Evolutionary conservation across 306 rosid genomes (phyloP), one percentile per base, ranked within the genome.

Genomic region (Potentilla sterilis): DNA sequence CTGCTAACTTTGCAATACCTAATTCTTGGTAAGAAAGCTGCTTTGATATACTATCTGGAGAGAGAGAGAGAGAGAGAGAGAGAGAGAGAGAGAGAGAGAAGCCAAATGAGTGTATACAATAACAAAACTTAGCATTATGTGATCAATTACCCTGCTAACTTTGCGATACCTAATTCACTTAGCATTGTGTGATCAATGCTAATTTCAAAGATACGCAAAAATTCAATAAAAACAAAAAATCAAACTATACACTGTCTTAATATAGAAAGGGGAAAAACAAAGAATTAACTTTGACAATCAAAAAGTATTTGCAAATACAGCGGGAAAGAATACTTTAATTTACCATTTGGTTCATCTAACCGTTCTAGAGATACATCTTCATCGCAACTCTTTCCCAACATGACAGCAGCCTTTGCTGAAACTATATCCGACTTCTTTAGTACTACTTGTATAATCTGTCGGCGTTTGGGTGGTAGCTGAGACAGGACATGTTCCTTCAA

Each of bases 401-500:
- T 80, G 79, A 90, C 83, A 41, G 89, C 93, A n/a, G 77, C 85
- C 85, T 87, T 95, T 42, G 98, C 98, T 16, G 94, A 87, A 81
- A 89, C 76, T 73, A 89, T 81, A 81, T 95, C 98, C 10, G 97
- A 86, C 67, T 85, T 85, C 85, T 90, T 87, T 82, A 95, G 73
- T 47, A 81, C 69, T 37, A 95, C 76, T 88, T 85, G 85, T 81
- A 95, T 83, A 76, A 95, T 86, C 83, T 95, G 98, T 63, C 98
- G 87, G 12, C 98, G 95, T 78, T 90, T 90, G 55, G 96, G 98
- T 75, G 98, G 98, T 79, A 95, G 88, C 81, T 95, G 93, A 59
- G 57, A 85, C 85, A 95, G 70, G 82, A 95, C 90, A 57, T 92
- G 97, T 80, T 87, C 96, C 88, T 95, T 95, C 86, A 95, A 69